phyloP scores from a whole-genome alignment of 73 alveolate species.

The Halteria grandinella region DNA sequence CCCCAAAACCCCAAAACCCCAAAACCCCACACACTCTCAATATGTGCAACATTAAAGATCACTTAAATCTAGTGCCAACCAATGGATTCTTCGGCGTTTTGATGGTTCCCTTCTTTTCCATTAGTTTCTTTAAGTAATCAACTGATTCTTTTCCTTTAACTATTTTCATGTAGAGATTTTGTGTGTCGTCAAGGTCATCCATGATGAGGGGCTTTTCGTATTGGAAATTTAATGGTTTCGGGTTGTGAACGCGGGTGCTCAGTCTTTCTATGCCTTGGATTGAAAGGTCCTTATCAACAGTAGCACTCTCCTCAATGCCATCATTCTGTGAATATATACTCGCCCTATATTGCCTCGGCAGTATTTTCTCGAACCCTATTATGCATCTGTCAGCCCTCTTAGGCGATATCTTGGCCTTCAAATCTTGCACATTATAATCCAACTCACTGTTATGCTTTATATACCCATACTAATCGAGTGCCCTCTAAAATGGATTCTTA shows the following conservation, averaged over 20 bases:
- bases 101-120: constrained; percentile 24
- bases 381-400: constrained; percentile 1
- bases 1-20: too few species aligned
- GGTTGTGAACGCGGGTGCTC: constrained; percentile 6
- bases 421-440: not conserved
- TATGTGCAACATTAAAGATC: too few species aligned
- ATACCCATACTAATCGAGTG: constrained; percentile 16
- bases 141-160: constrained; percentile 9
- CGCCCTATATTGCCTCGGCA: not conserved
- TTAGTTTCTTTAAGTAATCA: constrained; percentile 12
- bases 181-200: constrained; percentile 12
- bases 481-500: not conserved
- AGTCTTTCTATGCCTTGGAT: too few species aligned
- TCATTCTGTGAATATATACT: constrained; percentile 2
- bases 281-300: too few species aligned
- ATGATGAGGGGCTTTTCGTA: constrained; percentile 18
- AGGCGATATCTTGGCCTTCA: not conserved
- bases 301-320: not conserved
- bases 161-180: not conserved
- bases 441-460: constrained; percentile 1
- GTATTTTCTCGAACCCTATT: constrained; percentile 5
- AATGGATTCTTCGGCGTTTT: too few species aligned
- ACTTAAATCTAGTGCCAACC: too few species aligned
- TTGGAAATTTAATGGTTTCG: constrained; percentile 19
- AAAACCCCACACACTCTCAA: too few species aligned